Evolutionary conservation across 163 green algal species (phyloP).

Genomic region (Coccomyxa subellipsoidea): DNA sequence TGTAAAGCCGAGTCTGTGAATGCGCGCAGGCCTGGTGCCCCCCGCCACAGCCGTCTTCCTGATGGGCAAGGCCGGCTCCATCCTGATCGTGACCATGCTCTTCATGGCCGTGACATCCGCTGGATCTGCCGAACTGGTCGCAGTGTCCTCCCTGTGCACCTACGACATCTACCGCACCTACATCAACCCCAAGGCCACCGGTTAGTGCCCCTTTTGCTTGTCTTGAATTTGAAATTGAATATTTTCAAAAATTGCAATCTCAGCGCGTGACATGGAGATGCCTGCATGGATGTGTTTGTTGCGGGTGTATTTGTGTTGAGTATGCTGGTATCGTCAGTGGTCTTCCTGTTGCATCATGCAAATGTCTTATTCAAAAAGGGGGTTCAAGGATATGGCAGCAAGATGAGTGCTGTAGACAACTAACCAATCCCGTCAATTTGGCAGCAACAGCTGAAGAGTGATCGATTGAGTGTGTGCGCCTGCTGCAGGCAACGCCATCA

Average conservation of each 20-base stretch:
- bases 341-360: no score
- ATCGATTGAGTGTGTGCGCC: no score
- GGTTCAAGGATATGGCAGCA: no score
- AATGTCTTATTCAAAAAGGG: no score
- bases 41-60: slow-evolving; percentile 69
- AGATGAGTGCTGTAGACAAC: no score
- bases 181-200: slow-evolving; percentile 14
- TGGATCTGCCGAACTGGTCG: slow-evolving; percentile 25
- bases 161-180: slow-evolving; percentile 65
- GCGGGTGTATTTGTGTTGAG: no score
- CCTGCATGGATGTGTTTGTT: no score
- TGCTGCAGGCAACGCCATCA: slow-evolving; percentile 68
- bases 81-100: slow-evolving; percentile 63
- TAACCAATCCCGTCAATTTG: no score
- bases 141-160: slow-evolving; percentile 70
- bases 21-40: slow-evolving; percentile 73
- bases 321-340: no score
- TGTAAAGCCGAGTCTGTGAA: background rate
- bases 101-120: slow-evolving; percentile 56
- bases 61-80: slow-evolving; percentile 76
- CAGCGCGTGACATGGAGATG: no score
- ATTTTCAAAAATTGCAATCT: no score
- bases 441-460: background rate
- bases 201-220: background rate
- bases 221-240: no score